Percentiles rank a stretch among this genome's conserved stretches.
Evolutionary conservation across 2,329 filamentous ascomycete species (phyloP).

Genomic region (Lachnum nothofagi): DNA sequence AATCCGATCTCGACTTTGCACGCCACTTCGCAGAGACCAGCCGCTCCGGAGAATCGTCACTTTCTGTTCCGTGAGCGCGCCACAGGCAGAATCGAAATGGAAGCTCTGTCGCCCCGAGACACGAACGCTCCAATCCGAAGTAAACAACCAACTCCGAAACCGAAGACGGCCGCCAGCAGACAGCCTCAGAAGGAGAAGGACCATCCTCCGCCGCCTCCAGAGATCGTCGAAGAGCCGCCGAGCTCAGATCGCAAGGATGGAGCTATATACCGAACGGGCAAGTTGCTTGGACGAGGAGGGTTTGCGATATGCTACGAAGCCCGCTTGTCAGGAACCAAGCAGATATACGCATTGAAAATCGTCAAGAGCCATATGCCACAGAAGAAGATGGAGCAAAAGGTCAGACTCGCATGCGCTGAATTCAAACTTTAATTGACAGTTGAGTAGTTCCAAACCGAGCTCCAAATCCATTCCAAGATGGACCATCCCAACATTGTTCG

Average conservation of each 20-base stretch:
- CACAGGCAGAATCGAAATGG: conserved; percentile 49
- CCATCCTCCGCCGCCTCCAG: conserved; percentile 59
- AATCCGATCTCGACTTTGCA: background rate
- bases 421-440: background rate
- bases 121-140: conserved; percentile 53
- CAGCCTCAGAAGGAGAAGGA: conserved; percentile 49
- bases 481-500: conserved; percentile 92
- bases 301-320: conserved; percentile 79
- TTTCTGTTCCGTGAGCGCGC: too few relatives aligned
- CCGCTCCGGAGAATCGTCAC: conserved; percentile 9
- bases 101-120: conserved; percentile 61
- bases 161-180: conserved; percentile 48
- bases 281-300: conserved; percentile 72
- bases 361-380: conserved; percentile 76
- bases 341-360: conserved; percentile 72
- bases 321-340: conserved; percentile 59
- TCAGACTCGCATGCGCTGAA: conserved; percentile 34
- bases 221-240: conserved; percentile 55
- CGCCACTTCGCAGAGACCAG: background rate
- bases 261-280: conserved; percentile 67
- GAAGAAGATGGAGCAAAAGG: conserved; percentile 77
- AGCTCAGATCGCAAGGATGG: conserved; percentile 66
- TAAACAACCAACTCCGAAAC: conserved; percentile 38
- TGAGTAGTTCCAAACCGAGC: conserved; percentile 67
- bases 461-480: conserved; percentile 98